A percentile compares a stretch with the other conserved stretches of the same genome.
Evolutionary conservation across 1,139 yeast genomes (phyloP).

Genomic region (Debaryomyces nepalensis): DNA sequence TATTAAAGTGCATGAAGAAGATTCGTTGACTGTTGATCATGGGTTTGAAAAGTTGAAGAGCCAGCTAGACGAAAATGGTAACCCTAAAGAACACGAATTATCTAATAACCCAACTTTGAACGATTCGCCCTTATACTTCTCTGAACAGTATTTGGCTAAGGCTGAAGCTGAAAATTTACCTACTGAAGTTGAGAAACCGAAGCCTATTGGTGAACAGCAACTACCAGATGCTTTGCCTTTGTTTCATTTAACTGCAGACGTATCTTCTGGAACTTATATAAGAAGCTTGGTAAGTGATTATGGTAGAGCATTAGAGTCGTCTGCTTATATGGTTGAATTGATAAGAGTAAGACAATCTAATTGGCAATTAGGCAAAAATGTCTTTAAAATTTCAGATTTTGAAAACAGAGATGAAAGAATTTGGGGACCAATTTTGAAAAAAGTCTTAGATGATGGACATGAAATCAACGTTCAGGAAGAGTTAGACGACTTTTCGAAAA

Average conservation of each 20-base stretch:
- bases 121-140: slow-evolving; percentile 63
- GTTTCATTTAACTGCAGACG: slow-evolving; percentile 74
- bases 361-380: slow-evolving; percentile 77
- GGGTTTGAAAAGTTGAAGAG: slow-evolving; percentile 55
- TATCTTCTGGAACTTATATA: slow-evolving; percentile 95
- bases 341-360: slow-evolving; percentile 77
- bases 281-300: slow-evolving; percentile 88
- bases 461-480: slow-evolving; percentile 33
- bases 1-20: slow-evolving; percentile 55
- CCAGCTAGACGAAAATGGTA: slow-evolving; percentile 56
- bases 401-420: slow-evolving; percentile 56
- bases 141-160: slow-evolving; percentile 53
- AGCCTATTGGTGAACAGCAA: slow-evolving; percentile 27
- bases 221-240: slow-evolving; percentile 56
- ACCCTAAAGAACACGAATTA: slow-evolving; percentile 50
- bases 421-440: slow-evolving; percentile 69
- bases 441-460: slow-evolving; percentile 48
- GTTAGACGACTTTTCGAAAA: slow-evolving; percentile 22
- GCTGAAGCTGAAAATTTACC: slow-evolving; percentile 42
- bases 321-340: slow-evolving; percentile 89
- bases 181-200: slow-evolving; percentile 34
- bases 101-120: slow-evolving; percentile 63
- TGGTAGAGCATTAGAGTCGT: slow-evolving; percentile 78
- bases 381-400: slow-evolving; percentile 69
- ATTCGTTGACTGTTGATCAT: slow-evolving; percentile 61